A percentile compares a stretch with the other conserved stretches of the same genome.
These are phyloP conservation scores for Mycena filopes DNA, from an alignment of 768 basidiomycete genomes.

Conservation along the genomic window DNA sequence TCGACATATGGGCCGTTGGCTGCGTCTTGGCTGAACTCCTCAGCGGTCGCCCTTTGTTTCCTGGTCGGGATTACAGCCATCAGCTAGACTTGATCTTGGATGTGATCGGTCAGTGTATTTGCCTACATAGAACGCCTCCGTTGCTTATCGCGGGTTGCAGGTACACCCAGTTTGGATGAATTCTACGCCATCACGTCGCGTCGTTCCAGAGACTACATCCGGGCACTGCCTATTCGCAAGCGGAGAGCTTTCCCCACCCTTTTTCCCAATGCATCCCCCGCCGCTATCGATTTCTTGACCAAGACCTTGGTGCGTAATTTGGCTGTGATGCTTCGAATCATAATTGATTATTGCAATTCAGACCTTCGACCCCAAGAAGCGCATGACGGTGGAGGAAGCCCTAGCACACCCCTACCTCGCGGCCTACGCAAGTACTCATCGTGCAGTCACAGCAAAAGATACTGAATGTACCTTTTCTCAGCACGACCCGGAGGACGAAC, in stretches of 20 bases:
- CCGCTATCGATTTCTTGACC: slow-evolving; percentile 77
- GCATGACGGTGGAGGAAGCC: slow-evolving; percentile 85
- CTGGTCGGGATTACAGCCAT: slow-evolving; percentile 87
- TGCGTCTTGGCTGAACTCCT: slow-evolving; percentile 87
- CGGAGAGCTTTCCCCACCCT: slow-evolving; percentile 73
- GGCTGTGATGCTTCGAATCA: background rate
- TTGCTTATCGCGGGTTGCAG: slow-evolving; percentile 41
- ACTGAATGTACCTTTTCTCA: slow-evolving; percentile 39
- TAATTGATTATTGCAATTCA: slow-evolving; percentile 33
- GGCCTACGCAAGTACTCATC: slow-evolving; percentile 66
- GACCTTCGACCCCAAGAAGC: slow-evolving; percentile 91
- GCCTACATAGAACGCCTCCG: slow-evolving; percentile 32
- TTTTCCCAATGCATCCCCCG: slow-evolving; percentile 81
- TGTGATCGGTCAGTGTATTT: slow-evolving; percentile 68
- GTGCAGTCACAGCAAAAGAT: slow-evolving; percentile 8
- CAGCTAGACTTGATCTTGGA: slow-evolving; percentile 91
- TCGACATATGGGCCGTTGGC: slow-evolving; percentile 81
- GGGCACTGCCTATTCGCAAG: slow-evolving; percentile 86
- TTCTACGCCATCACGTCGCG: slow-evolving; percentile 90
- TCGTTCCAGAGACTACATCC: slow-evolving; percentile 88
- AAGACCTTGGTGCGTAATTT: slow-evolving; percentile 68
- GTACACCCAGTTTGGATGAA: slow-evolving; percentile 89
- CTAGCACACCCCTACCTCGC: slow-evolving; percentile 85
- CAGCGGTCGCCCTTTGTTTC: slow-evolving; percentile 85
- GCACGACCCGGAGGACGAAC: slow-evolving; percentile 94